Evolutionary conservation across 169 alveolate genomes (phyloP), one percentile per base, ranked within the genome.

Genomic region (Theileria parva): DNA sequence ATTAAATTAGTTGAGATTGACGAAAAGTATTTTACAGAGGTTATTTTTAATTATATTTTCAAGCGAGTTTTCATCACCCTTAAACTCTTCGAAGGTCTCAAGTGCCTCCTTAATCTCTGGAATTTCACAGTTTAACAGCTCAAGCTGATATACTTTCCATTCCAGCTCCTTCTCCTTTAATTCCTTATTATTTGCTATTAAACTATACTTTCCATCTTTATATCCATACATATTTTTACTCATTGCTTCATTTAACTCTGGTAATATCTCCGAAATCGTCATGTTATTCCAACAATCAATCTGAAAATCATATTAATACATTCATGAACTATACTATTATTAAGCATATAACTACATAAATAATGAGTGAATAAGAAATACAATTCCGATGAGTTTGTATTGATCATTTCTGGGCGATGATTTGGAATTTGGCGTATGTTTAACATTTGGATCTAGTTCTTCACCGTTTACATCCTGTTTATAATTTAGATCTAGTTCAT

Each of bases 141-240:
- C 89, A 8, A 83, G 81, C 51, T 83, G 89, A 61, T 75, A 83
- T 21, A 83, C 86, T 85, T 85, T 75, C 59, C 34, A 73, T 57
- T 64, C 59, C 71, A 32, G 21, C 67, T 32, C 39, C 27, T 83
- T 74, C 51, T 50, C 70, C 8, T 53, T 32, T 17, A 83, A 64
- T 23, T 85, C 79, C 8, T 65, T 44, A 44, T 44, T 44, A 44
- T 44, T 44, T 13, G 17, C 53, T 44, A 44, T 44, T 44, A 44
- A 44, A 11, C 53, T 13, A 44, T 44, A 44, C 8, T 44, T 44
- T 4, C 53, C 53, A 7, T 44, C 17, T 44, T 4, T 44, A 44
- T 44, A 30, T 37, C 39, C 69, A 13, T 25, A 60, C 12, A 27
- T 30, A 63, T 25, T 77, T 81, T 25, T n/a, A 32, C 67, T 28